Base-by-base conservation (phyloP, 2,329 filamentous ascomycete genomes). In the Paecilomyces formosus region DNA sequence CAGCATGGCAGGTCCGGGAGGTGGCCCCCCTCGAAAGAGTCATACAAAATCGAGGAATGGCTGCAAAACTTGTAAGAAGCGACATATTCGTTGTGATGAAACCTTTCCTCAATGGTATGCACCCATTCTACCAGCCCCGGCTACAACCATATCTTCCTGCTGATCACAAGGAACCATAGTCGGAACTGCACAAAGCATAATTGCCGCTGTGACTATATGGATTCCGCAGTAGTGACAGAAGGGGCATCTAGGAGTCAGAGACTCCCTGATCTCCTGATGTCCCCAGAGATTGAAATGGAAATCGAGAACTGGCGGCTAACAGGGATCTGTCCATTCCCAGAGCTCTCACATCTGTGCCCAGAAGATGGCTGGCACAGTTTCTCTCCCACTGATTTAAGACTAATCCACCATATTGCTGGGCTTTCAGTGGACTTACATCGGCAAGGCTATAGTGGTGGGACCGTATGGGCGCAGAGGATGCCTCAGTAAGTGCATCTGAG, bases 101-200 rank as follows among this genome's bases (percentile, higher is more conserved):
- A 96, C 86, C 66, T 97, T 96, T 70, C 94, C 94, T 55, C 94
- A 99, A 84, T 99, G 93, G 92, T 96, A 81, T 57, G 65, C 75
- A 60, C 72, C 62, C n/a, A 39, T 24, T 21, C 30, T 11, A 53
- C 6, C 9, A 24, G 53, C 9, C 9, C 11, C n/a, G 7, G 21
- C n/a, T 39, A 28, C 22, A 15, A 12, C 12, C 12, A 22, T n/a
- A 18, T 45, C n/a, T 45, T n/a, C 6, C 39, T 49, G 33, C 54
- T 55, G 31, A 59, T 51, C 18, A 26, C 33, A 60, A 30, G 58
- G 31, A 24, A 49, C 26, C 60, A 18, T 70, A 96, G 92, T 79
- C 91, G 91, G 70, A 99, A 99, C 77, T 99, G 94, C 78, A 97
- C 93, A 62, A 99, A 97, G 79, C 94, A 99, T 79, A 96, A 97